Percentiles rank a stretch among this genome's conserved stretches.
These are phyloP conservation scores for Ceratobasidium sp. DNA, from an alignment of 1,284 basidiomycete species.

Conservation along the genomic window DNA sequence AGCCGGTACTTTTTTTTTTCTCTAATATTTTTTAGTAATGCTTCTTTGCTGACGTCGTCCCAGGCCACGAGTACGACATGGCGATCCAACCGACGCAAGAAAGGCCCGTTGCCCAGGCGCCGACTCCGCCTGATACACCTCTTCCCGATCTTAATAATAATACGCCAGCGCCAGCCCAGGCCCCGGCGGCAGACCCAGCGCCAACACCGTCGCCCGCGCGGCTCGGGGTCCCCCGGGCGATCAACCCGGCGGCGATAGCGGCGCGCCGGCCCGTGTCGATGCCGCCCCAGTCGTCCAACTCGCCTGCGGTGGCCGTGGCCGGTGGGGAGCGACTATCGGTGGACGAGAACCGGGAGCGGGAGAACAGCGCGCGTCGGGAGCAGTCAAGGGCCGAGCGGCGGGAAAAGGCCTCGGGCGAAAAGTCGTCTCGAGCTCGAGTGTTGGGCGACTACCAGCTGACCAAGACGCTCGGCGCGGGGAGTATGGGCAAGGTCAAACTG, in stretches of 20 bases:
- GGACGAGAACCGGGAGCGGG: conserved; percentile 52
- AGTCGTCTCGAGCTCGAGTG: conserved; percentile 58
- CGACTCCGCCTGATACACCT: conserved; percentile 51
- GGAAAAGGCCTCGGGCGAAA: conserved; percentile 26
- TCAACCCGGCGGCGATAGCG: conserved; percentile 43
- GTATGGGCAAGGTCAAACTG: conserved; percentile 99
- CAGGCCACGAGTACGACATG: conserved; percentile 72
- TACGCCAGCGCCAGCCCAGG: conserved; percentile 45
- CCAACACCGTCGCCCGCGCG: conserved; percentile 41
- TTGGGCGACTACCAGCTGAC: conserved; percentile 96
- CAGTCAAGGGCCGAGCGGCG: conserved; percentile 40
- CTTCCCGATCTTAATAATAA: conserved; percentile 52
- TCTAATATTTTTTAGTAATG: neutral
- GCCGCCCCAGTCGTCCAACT: conserved; percentile 70
- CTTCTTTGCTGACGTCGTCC: conserved; percentile 19
- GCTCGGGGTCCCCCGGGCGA: conserved; percentile 42
- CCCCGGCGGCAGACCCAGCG: conserved; percentile 41
- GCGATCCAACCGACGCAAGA: conserved; percentile 57
- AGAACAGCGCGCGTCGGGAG: conserved; percentile 68
- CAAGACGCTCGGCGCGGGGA: conserved; percentile 97
- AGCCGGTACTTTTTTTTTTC: conserved; percentile 43
- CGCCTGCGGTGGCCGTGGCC: conserved; percentile 50
- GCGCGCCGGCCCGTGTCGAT: conserved; percentile 74
- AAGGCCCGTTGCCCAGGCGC: conserved; percentile 56
- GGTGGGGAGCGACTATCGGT: conserved; percentile 30